Base-by-base conservation (phyloP, 306 rosid species). In the Medicago arabica region DNA sequence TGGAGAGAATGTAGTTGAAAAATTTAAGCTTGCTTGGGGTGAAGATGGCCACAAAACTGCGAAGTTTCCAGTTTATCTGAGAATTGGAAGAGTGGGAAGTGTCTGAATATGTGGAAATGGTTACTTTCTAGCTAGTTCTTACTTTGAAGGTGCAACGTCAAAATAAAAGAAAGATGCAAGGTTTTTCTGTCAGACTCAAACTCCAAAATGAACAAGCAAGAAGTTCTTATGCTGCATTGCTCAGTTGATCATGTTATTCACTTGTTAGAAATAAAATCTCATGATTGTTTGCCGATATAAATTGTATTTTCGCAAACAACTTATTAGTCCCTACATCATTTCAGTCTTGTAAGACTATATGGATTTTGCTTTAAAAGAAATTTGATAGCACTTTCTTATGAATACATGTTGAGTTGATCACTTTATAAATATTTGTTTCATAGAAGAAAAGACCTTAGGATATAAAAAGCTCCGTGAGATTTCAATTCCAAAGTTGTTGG, bases 11-110 rank as follows among this genome's bases (percentile, higher is more conserved):
- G 76, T 86, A 10, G 28, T 87, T 59, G 76, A 84, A 75, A 82
- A 81, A 7, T 84, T 94, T 55, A 75, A 75, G 79, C 8, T 39
- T 72, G 90, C 86, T 82, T 94, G 98, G 98, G 80, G 50, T 71
- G 86, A 78, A 69, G 88, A 78, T 71, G 85, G 28, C 11, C 17
- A 44, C 5, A 91, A 74, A 71, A 76, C 74, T 44, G 97, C 85
- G 0, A 88, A 69, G 55, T 89, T 75, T 83, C 93, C 96, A 0
- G 17, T 91, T 54, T 69, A 75, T 81, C 64, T 91, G 19, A 88
- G 90, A 76, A 94, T 94, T 66, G 98, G 98, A 25, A 88, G 64
- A 79, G 89, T 81, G 1, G 83, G 89, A 53, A 41, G 74, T 55
- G 78, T 76, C 17, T 81, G 74, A 72, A n/a, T 57, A 59, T 67